Evolutionary conservation across 306 rosid species (phyloP).

Genomic region (Mimosa bimucronata): DNA sequence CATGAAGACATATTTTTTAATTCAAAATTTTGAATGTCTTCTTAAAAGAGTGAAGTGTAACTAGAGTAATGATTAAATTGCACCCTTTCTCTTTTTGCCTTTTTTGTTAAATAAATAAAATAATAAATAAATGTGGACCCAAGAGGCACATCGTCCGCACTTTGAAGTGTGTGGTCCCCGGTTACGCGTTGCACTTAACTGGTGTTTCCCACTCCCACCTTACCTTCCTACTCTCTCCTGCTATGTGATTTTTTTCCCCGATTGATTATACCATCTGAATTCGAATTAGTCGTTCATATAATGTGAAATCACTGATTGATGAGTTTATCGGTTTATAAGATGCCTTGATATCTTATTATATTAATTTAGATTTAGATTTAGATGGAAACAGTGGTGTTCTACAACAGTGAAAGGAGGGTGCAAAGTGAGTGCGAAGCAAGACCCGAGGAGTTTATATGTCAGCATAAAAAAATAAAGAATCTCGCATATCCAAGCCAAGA

Average conservation of each 20-base stretch:
- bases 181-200: background rate
- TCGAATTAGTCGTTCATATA: background rate
- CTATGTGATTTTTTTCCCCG: no score
- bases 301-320: no score
- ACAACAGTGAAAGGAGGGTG: background rate
- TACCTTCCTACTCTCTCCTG: no score
- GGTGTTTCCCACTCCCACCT: background rate
- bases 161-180: background rate
- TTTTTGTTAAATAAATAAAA: no score
- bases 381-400: no score
- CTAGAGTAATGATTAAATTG: no score
- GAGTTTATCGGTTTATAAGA: background rate
- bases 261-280: no score
- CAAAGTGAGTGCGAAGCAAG: background rate
- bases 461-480: no score
- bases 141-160: background rate
- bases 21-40: no score
- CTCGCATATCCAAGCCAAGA: no score
- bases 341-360: background rate
- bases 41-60: no score
- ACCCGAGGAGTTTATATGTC: background rate
- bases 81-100: background rate
- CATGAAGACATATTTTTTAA: background rate
- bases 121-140: background rate
- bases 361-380: no score